These are phyloP conservation scores for Beauveria sp. DNA, from an alignment of 2,329 filamentous ascomycete genomes.

Conservation along the genomic window DNA sequence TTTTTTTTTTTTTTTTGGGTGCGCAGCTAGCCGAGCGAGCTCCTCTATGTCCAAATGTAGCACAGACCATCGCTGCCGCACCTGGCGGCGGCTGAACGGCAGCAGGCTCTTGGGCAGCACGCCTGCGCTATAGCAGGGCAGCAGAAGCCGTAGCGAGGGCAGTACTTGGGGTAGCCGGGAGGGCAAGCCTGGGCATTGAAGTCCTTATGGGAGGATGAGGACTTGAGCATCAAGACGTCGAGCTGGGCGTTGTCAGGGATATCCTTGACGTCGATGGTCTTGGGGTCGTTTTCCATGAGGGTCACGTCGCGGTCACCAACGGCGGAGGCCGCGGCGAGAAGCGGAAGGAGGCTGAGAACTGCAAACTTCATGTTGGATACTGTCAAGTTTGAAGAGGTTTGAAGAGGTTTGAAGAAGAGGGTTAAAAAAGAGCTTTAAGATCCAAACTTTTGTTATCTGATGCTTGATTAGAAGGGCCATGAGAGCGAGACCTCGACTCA, in stretches of 20 bases:
- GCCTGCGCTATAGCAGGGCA: background rate
- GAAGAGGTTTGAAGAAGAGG: too few relatives aligned
- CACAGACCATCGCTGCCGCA: conserved; percentile 9
- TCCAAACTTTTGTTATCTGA: background rate
- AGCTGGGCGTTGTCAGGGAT: background rate
- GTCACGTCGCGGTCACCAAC: background rate
- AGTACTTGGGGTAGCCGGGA: conserved; percentile 1
- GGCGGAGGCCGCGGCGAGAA: background rate
- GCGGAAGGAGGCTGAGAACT: background rate
- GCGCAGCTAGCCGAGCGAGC: background rate
- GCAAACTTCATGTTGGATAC: conserved; percentile 2
- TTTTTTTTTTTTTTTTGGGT: background rate
- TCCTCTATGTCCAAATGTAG: background rate
- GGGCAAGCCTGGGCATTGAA: background rate
- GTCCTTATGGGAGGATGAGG: background rate
- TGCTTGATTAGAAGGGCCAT: background rate
- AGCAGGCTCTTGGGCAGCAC: conserved; percentile 13
- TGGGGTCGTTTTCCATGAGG: background rate
- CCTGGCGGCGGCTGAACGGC: background rate
- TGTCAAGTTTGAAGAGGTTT: background rate
- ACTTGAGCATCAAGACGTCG: background rate
- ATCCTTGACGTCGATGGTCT: conserved; percentile 2
- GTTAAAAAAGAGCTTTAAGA: too few relatives aligned
- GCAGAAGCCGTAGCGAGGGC: conserved; percentile 7
- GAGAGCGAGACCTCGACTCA: background rate